Conservation (phyloP, 2,329 filamentous ascomycete genomes). For the Aspergillus ochraceoroseus region DNA sequence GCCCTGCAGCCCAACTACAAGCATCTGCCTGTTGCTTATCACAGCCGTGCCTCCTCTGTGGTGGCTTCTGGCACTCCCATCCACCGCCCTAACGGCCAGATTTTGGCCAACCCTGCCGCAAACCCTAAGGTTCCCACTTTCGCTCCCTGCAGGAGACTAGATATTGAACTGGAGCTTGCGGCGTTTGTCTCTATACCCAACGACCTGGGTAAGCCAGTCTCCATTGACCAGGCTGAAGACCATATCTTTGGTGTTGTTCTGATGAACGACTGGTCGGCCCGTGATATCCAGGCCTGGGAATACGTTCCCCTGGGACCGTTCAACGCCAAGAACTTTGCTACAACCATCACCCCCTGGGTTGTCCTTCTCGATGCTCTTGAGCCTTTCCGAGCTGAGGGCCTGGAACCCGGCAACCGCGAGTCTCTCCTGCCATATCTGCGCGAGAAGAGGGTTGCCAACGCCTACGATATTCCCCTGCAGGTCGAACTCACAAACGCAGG, state of each 20-base stretch:
- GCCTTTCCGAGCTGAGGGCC: conserved; percentile 55
- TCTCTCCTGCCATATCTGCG: conserved; percentile 59
- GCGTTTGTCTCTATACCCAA: conserved; percentile 66
- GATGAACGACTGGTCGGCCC: conserved; percentile 82
- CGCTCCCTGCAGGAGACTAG: conserved; percentile 61
- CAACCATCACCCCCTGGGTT: conserved; percentile 73
- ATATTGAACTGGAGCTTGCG: conserved; percentile 76
- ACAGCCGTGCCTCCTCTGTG: conserved; percentile 70
- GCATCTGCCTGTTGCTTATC: conserved; percentile 75
- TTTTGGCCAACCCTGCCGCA: conserved; percentile 59
- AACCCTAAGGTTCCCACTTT: conserved; percentile 60
- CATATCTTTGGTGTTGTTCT: conserved; percentile 74
- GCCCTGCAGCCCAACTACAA: conserved; percentile 77
- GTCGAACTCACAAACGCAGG: conserved; percentile 52
- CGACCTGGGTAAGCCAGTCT: conserved; percentile 59
- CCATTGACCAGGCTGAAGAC: conserved; percentile 61
- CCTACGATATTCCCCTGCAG: conserved; percentile 65
- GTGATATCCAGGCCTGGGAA: conserved; percentile 80
- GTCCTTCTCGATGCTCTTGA: conserved; percentile 71
- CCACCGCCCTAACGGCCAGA: conserved; percentile 69
- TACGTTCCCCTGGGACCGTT: conserved; percentile 78
- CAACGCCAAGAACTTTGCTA: conserved; percentile 78
- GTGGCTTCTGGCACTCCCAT: conserved; percentile 70
- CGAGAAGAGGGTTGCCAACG: conserved; percentile 53
- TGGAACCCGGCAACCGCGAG: conserved; percentile 51